Evolutionary conservation across 106 monocot species (phyloP), one percentile per base, ranked within the genome.

Genomic region (Narthecium ossifragum): DNA sequence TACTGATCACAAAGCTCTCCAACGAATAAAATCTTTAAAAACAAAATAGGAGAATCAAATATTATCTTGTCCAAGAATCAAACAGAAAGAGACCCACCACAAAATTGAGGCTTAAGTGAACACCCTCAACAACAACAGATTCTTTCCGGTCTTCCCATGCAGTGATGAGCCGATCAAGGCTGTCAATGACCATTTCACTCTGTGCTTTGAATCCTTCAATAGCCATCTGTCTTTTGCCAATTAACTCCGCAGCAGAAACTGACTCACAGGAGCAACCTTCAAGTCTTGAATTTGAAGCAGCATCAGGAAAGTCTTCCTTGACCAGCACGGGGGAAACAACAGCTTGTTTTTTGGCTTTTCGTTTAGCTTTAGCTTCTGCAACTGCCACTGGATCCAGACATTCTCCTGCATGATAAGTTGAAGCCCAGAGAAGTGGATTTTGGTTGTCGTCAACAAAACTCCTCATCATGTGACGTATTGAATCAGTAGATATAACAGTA

Each of bases 321-420:
- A 47, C 24, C 14, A 8, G 27, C 31, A 65, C 49, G 2, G 22
- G 56, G 23, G 64, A 67, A 59, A 73, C 32, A 23, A 57, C 62
- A 70, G 61, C 65, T 45, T 65, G 59, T 60, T 85, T 93, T 34
- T 80, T 85, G 12, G 74, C 93, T 63, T 62, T 85, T 23, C 69
- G 66, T 70, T 59, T 94, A 63, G 82, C 82, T 57, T 89, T 94
- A 56, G 93, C 82, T 62, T 80, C 52, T 48, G 93, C 82, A 36
- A 94, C 89, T 61, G 78, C 85, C 18, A 85, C 74, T 17, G 88
- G 83, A 73, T 94, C 93, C 34, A 94, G 67, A 62, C 65, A 72
- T 61, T 94, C 93, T 18, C 93, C 93, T 9, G 93, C 93, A 83
- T 94, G 93, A 80, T 94, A 94, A 31, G 93, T 94, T 52, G 93